Conservation (phyloP, 306 rosid genomes). For the Medicago ruthenica region DNA sequence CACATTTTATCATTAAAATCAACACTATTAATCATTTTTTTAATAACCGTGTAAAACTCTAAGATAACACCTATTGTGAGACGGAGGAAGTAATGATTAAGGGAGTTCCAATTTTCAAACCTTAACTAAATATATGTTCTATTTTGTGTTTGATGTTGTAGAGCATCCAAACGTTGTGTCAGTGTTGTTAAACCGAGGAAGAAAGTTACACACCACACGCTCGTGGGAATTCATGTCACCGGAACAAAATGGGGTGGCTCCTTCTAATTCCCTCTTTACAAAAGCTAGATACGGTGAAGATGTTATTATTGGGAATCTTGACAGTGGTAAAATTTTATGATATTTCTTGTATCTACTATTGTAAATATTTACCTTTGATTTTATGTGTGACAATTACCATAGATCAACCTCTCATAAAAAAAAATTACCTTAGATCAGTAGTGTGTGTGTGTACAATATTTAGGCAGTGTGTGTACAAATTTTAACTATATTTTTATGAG, state of each 20-base stretch:
- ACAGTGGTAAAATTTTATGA: constrained; percentile 54
- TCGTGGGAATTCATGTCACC: constrained; percentile 77
- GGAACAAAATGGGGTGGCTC: constrained; percentile 48
- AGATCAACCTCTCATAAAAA: too few species aligned
- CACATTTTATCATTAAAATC: too few species aligned
- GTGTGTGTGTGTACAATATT: too few species aligned
- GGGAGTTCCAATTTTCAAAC: neutral
- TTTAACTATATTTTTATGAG: too few species aligned
- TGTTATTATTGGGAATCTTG: constrained; percentile 65
- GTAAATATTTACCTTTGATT: too few species aligned
- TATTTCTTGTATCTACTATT: neutral
- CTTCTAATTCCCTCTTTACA: constrained; percentile 46
- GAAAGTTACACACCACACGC: constrained; percentile 79
- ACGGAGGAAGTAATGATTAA: too few species aligned
- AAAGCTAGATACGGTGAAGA: constrained; percentile 73
- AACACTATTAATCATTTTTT: too few species aligned
- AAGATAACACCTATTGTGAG: too few species aligned
- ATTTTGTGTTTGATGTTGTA: constrained; percentile 11
- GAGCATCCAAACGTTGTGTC: constrained; percentile 68
- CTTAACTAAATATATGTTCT: neutral
- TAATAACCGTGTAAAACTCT: too few species aligned
- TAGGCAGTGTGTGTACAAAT: too few species aligned
- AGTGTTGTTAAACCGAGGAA: constrained; percentile 62
- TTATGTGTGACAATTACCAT: too few species aligned
- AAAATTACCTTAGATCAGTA: too few species aligned